These are phyloP conservation scores for Acanthamoeba castellanii DNA, from an alignment of 208 protist genomes.

Conservation along the genomic window DNA sequence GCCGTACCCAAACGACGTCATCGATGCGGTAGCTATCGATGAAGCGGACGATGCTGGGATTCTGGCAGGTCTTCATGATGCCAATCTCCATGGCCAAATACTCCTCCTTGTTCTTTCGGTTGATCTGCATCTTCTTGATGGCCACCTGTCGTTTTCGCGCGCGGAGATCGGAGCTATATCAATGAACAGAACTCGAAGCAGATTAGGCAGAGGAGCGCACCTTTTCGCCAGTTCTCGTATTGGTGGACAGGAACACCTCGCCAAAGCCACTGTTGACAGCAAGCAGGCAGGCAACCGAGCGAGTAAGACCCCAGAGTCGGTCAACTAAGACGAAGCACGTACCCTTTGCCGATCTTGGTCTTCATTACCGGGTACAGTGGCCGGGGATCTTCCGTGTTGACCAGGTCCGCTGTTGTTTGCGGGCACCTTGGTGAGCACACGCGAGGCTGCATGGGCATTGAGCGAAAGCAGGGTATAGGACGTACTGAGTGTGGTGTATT, in stretches of 20 bases:
- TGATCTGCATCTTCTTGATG: slow-evolving; percentile 89
- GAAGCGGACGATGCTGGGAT: slow-evolving; percentile 89
- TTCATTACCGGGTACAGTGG: slow-evolving; percentile 63
- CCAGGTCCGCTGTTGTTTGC: slow-evolving; percentile 2
- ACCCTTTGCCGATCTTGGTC: slow-evolving; percentile 87
- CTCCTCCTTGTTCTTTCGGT: slow-evolving; percentile 85
- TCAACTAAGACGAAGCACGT: neutral
- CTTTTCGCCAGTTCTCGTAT: slow-evolving; percentile 71
- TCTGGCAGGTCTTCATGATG: slow-evolving; percentile 85
- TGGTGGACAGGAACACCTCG: slow-evolving; percentile 85
- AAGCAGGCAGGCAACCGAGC: neutral
- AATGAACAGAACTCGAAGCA: neutral
- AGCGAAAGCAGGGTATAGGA: neutral
- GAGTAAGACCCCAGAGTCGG: no score
- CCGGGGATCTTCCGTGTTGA: slow-evolving; percentile 57
- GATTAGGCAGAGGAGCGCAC: neutral
- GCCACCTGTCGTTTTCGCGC: slow-evolving; percentile 79
- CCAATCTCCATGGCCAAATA: slow-evolving; percentile 87
- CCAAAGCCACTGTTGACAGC: slow-evolving; percentile 76
- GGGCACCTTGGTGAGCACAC: neutral
- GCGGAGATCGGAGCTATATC: no score
- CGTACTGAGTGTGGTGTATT: slow-evolving; percentile 43
- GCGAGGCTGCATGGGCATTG: neutral
- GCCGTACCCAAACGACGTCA: slow-evolving; percentile 43
- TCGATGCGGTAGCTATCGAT: slow-evolving; percentile 85